Evolutionary conservation across 225 moss, liverwort and hornwort genomes (phyloP), one percentile per base, ranked within the genome.

Genomic region (Sphagnum contortum): DNA sequence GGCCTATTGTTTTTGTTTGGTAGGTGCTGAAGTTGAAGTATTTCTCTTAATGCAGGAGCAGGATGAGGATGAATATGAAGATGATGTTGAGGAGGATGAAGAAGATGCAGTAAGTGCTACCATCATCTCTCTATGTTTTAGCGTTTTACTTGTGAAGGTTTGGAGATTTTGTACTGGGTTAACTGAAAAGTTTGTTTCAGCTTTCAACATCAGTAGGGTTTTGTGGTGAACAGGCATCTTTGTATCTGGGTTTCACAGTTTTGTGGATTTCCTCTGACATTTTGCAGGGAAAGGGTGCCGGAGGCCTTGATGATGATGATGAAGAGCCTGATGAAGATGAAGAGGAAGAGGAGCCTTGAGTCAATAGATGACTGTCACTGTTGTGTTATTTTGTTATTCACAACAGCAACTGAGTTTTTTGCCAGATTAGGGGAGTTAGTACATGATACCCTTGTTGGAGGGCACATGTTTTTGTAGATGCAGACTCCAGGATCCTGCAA

Each of bases 321-420:
- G 96, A 93, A 11, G 93, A 93, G 63, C 87, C 83, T 3, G 91
- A 91, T 55, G 98, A 93, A 50, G 96, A 87, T 45, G 87, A 96
- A 49, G 87, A 92, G 57, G 91, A 91, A 50, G 88, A 98, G 49
- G 88, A 88, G 44, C 81, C 77, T 64, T 86, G 57, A 80, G 66
- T 9, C 45, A 13, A 69, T 2, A 59, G 52, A 13, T 64, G 6
- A 8, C 13, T 44, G 53, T 6, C 9, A 52, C 9, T 6, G 66
- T 54, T 64, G 48, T 12, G 29, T 12, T 63, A 72, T 12, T 71
- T 53, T 59, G 55, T 55, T 56, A 60, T 57, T 62, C 29, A 29
- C 0, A 29, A 65, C 56, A 54, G 8, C 61, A 57, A 76, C 62
- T 72, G 3, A 58, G 48, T 57, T 60, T 72, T 56, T 73, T 5